A percentile compares a stretch with the other conserved stretches of the same genome.
Evolutionary conservation across 1,284 basidiomycete species (phyloP).

Genomic region (Peniophora sp.): DNA sequence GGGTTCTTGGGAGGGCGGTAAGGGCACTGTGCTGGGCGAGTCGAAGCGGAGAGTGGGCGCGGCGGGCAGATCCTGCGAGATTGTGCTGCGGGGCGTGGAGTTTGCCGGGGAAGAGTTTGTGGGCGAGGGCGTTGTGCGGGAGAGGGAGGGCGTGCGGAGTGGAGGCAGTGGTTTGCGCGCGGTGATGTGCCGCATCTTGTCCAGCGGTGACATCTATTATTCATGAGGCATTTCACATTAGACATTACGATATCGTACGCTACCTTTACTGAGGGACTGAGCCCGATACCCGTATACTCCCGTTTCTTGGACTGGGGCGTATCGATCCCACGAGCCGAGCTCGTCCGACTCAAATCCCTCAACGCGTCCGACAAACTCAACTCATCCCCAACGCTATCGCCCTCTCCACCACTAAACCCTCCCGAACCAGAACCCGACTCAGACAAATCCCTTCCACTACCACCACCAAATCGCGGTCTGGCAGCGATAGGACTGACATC

Average conservation of each 20-base stretch:
- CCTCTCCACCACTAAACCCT: slow-evolving; percentile 27
- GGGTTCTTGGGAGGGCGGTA: slow-evolving; percentile 46
- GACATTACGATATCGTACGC: background rate
- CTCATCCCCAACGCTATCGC: slow-evolving; percentile 44
- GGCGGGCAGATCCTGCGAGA: slow-evolving; percentile 28
- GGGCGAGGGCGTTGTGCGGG: slow-evolving; percentile 55
- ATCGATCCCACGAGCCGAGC: background rate
- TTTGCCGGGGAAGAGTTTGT: slow-evolving; percentile 48
- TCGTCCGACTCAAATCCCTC: slow-evolving; percentile 18
- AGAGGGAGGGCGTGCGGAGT: slow-evolving; percentile 65
- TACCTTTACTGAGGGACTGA: background rate
- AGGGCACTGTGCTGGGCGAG: slow-evolving; percentile 30
- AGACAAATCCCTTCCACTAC: slow-evolving; percentile 2
- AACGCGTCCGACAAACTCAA: slow-evolving; percentile 33
- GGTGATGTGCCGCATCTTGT: slow-evolving; percentile 60
- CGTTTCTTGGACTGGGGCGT: background rate
- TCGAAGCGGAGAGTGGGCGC: slow-evolving; percentile 38
- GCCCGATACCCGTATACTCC: background rate
- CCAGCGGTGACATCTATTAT: slow-evolving; percentile 63
- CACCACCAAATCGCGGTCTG: slow-evolving; percentile 1
- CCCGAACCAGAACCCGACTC: background rate
- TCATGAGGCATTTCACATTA: slow-evolving; percentile 24
- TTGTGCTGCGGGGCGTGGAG: slow-evolving; percentile 55
- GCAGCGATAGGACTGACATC: slow-evolving; percentile 13
- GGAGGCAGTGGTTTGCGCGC: slow-evolving; percentile 45